Base-by-base conservation (phyloP, 2,329 filamentous ascomycete genomes). In the Madurella mycetomatis region DNA sequence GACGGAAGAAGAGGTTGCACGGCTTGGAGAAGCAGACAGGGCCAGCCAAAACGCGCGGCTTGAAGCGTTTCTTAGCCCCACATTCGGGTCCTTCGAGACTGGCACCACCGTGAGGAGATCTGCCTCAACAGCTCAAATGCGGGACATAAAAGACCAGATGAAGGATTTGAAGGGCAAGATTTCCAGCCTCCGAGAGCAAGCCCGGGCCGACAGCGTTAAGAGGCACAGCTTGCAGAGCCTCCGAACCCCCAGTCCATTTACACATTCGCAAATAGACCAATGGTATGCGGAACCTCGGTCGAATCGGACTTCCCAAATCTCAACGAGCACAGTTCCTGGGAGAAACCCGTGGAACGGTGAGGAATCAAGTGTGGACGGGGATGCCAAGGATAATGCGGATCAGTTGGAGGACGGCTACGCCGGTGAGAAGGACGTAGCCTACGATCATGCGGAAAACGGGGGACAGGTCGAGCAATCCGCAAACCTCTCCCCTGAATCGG, bases 141-240 rank as follows among this genome's bases (percentile, higher is more conserved):
- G 86, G 9, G 81, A 82, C 49, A 75, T 96, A 42, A 89, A 90
- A 56, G 86, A 90, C 60, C 90, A 95, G 67, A 89, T 96, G 81
- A 85, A 87, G 53, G 90, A 88, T 50, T 76, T 96, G 45, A 92
- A 91, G 66, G 89, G 88, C 56, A 90, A 90, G 64, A 91, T 96
- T 37, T 92, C 90, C 1, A 87, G 78, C 15, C 71, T 96, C 41
- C 87, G 88, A 62, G 84, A 91, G 58, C 86, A 90, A 63, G 87
- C 89, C 0, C 82, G 87, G 17, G 88, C 87, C 54, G 91, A 95
- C 62, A 90, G 82, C 62, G 70, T 95, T 64, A 85, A 88, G 64
- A 81, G 91, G 48, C 82, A 85, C 52, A 95, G 89, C 67, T 70
- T 92, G 49, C 86, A 90, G 62, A 91, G 82, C 64, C 71, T 92